A percentile compares a stretch with the other conserved stretches of the same genome.
Evolutionary conservation across 768 basidiomycete genomes (phyloP).

Genomic region (Lactifluus rugatus): DNA sequence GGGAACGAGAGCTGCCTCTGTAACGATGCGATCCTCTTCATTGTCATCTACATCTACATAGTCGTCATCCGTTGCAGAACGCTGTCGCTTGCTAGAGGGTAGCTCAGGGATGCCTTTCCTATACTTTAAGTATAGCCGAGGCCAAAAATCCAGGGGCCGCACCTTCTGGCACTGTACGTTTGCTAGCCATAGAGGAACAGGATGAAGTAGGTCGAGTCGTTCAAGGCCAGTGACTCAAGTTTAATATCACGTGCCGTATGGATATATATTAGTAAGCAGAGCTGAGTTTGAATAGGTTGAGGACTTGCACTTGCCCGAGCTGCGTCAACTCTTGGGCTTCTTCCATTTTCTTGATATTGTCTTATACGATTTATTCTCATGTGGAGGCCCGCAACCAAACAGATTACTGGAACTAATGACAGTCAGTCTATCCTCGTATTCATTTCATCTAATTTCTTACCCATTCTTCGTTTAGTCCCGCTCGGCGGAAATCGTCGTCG

Average conservation of each 20-base stretch:
- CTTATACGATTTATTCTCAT: slow-evolving; percentile 32
- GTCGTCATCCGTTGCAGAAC: slow-evolving; percentile 43
- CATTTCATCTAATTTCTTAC: neutral
- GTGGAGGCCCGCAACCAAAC: slow-evolving; percentile 85
- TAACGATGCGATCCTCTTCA: slow-evolving; percentile 42
- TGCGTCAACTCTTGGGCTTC: slow-evolving; percentile 17
- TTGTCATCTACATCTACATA: slow-evolving; percentile 46
- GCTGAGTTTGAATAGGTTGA: slow-evolving; percentile 18
- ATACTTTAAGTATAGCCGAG: neutral
- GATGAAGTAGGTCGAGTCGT: too few relatives aligned
- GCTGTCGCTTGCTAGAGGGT: slow-evolving; percentile 32
- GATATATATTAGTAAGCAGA: slow-evolving; percentile 5
- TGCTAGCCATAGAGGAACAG: slow-evolving; percentile 7
- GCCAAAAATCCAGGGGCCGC: neutral
- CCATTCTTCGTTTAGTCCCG: slow-evolving; percentile 39
- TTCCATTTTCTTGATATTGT: slow-evolving; percentile 17
- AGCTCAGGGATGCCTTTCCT: slow-evolving; percentile 20
- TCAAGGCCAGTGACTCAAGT: too few relatives aligned
- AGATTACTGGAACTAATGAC: slow-evolving; percentile 90
- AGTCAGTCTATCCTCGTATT: slow-evolving; percentile 38
- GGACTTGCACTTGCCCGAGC: neutral
- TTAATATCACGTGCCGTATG: too few relatives aligned
- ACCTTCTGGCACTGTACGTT: slow-evolving; percentile 24
- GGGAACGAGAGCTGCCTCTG: slow-evolving; percentile 41
- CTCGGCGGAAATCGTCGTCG: slow-evolving; percentile 74